Base-by-base conservation (phyloP, 148 eudicot genomes). In the Chenopodium berlandieri region DNA sequence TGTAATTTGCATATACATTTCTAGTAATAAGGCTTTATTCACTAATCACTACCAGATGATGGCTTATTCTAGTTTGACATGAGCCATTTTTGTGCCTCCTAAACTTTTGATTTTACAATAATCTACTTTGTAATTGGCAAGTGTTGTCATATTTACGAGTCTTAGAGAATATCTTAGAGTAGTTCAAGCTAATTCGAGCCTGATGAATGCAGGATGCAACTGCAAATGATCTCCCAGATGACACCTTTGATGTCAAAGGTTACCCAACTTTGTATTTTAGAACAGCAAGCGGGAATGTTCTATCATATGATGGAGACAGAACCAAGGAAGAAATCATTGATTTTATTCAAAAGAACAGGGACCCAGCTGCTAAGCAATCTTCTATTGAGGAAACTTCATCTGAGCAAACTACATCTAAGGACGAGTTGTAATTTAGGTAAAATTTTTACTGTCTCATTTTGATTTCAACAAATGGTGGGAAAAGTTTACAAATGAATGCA, bases 201-300 rank as follows among this genome's bases (percentile, higher is more conserved):
- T 54, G n/a, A 27, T 78, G 67, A 63, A 58, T 75, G 9, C 82
- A 88, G 90, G 91, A 88, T 85, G 89, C 87, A 11, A 88, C 91
- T 65, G 89, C 89, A 47, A 88, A 88, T 75, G 91, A 88, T 72
- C 40, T 84, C 58, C 84, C 91, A 22, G 87, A 77, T 27, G 84
- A 86, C 14, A 32, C 85, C 44, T 88, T 88, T 58, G 83, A 86
- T 1, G 86, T 88, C 37, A 77, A 88, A 82, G 90, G 90, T 23
- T 88, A 78, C 74, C 90, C 90, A 46, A 84, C 90, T 16, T 5
- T 88, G 47, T 88, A 86, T 83, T 88, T 88, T 73, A 79, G 78
- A 76, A 44, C 88, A 9, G 79, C 88, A 2, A 81, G 83, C 67
- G 90, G 90, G n/a, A 80, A 88, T 40, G 46, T 84, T 47, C 11